These are phyloP conservation scores for Avena sativa DNA, from an alignment of 176 grass and related monocot species.

Conservation along the genomic window DNA sequence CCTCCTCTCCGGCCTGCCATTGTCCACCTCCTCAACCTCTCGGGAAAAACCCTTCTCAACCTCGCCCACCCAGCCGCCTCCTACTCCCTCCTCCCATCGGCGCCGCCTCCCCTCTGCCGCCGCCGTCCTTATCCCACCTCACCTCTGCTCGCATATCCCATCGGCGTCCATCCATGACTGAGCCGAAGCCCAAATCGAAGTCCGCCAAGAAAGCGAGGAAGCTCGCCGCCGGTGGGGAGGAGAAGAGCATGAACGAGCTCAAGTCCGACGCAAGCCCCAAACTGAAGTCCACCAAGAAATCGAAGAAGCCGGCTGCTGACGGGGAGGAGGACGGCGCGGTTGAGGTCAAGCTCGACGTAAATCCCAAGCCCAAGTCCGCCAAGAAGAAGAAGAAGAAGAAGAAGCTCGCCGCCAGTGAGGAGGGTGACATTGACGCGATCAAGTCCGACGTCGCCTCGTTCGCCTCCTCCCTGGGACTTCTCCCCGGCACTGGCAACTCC, in stretches of 20 bases:
- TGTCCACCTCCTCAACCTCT: neutral
- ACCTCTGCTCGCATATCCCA: neutral
- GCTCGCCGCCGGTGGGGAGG: constrained; percentile 23
- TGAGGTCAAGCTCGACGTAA: constrained; percentile 10
- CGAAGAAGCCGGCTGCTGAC: constrained; percentile 35
- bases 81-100: neutral
- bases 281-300: constrained; percentile 42
- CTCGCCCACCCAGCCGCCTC: neutral
- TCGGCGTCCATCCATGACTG: constrained; percentile 37
- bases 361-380: neutral
- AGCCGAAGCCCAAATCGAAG: constrained; percentile 31
- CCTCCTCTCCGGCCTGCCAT: neutral
- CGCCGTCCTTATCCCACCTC: neutral
- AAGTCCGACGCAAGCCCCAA: constrained; percentile 63
- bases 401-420: constrained; percentile 27
- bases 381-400: constrained; percentile 38
- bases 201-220: constrained; percentile 50
- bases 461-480: constrained; percentile 80
- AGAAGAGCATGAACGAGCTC: constrained; percentile 48
- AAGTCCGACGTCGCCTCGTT: constrained; percentile 89
- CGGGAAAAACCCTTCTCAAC: constrained; percentile 17
- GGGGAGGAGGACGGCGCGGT: constrained; percentile 42
- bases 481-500: constrained; percentile 42
- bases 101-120: neutral
- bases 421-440: constrained; percentile 61